Percentiles rank a stretch among this genome's conserved stretches.
These are phyloP conservation scores for Nemania sp. DNA, from an alignment of 2,329 filamentous ascomycete species.

Conservation along the genomic window DNA sequence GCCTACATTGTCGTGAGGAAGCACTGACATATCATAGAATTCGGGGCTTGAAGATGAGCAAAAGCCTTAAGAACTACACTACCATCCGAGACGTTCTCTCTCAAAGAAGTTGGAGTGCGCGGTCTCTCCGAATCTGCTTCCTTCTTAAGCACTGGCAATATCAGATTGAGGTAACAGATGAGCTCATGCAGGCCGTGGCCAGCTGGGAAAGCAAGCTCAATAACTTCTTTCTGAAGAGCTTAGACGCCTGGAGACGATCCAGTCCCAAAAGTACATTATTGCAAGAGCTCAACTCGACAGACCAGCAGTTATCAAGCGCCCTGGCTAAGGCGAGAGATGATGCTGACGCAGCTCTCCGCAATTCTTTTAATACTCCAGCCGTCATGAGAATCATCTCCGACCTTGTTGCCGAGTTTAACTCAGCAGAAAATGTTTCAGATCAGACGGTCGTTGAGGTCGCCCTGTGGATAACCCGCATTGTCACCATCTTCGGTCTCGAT, in stretches of 20 bases:
- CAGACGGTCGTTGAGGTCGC: slow-evolving; percentile 17
- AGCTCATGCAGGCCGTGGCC: slow-evolving; percentile 15
- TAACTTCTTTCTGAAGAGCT: slow-evolving; percentile 20
- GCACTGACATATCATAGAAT: slow-evolving; percentile 16
- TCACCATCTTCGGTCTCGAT: slow-evolving; percentile 20
- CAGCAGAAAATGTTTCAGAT: slow-evolving; percentile 16
- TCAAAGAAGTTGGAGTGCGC: slow-evolving; percentile 9
- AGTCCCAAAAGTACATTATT: neutral
- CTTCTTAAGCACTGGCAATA: slow-evolving; percentile 22
- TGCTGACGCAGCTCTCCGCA: slow-evolving; percentile 16
- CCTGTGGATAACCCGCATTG: slow-evolving; percentile 19
- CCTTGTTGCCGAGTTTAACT: slow-evolving; percentile 18
- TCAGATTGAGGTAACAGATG: slow-evolving; percentile 20
- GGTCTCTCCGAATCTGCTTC: slow-evolving; percentile 23
- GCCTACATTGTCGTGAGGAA: neutral
- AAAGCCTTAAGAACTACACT: slow-evolving; percentile 22
- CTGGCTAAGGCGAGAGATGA: slow-evolving; percentile 18
- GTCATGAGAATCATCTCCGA: slow-evolving; percentile 22
- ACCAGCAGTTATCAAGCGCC: slow-evolving; percentile 14
- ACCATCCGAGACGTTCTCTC: slow-evolving; percentile 19
- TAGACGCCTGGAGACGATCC: slow-evolving; percentile 6
- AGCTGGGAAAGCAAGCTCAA: slow-evolving; percentile 22
- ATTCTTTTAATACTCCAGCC: slow-evolving; percentile 21
- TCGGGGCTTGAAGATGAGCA: slow-evolving; percentile 23
- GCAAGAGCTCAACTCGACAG: slow-evolving; percentile 10